Evolutionary conservation across 495 filamentous ascomycete species (phyloP).

Genomic region (Neurospora sp.): DNA sequence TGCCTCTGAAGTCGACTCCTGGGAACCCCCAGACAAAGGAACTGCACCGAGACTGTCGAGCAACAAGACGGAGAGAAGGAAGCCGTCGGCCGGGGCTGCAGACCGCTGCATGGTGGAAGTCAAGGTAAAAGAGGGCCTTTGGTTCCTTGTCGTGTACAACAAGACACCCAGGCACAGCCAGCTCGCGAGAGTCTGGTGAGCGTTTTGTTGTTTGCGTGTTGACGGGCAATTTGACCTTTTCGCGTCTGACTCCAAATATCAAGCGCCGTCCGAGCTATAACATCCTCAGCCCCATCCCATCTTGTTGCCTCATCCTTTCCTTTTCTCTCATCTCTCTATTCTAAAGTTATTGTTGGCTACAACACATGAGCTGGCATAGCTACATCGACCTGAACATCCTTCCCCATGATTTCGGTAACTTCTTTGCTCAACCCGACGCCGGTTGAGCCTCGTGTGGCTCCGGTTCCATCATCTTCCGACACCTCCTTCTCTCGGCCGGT

Average conservation of each 20-base stretch:
- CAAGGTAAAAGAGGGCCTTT: slow-evolving; percentile 28
- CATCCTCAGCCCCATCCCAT: slow-evolving; percentile 6
- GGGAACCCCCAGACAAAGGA: slow-evolving; percentile 33
- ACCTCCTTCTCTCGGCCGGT: slow-evolving; percentile 14
- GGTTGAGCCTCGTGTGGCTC: slow-evolving; percentile 27
- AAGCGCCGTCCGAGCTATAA: slow-evolving; percentile 29
- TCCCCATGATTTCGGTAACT: slow-evolving; percentile 44
- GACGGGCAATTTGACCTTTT: slow-evolving; percentile 12
- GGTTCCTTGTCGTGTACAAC: slow-evolving; percentile 25
- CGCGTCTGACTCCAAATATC: slow-evolving; percentile 14
- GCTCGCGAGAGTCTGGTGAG: slow-evolving; percentile 10
- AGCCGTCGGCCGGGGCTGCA: slow-evolving; percentile 26
- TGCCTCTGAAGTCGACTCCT: slow-evolving; percentile 35
- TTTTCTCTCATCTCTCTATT: slow-evolving; percentile 15
- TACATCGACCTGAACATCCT: not conserved
- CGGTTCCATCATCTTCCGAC: slow-evolving; percentile 9
- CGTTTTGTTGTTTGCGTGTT: slow-evolving; percentile 23
- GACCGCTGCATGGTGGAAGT: slow-evolving; percentile 25
- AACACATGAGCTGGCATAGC: not conserved
- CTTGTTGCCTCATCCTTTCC: slow-evolving; percentile 11
- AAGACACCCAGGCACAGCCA: slow-evolving; percentile 3
- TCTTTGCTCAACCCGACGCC: slow-evolving; percentile 49
- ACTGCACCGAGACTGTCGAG: slow-evolving; percentile 31
- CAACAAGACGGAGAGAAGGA: slow-evolving; percentile 23
- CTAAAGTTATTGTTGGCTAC: slow-evolving; percentile 7